phyloP scores from a whole-genome alignment of 208 protist genomes.

The Novymonas esmeraldas region DNA sequence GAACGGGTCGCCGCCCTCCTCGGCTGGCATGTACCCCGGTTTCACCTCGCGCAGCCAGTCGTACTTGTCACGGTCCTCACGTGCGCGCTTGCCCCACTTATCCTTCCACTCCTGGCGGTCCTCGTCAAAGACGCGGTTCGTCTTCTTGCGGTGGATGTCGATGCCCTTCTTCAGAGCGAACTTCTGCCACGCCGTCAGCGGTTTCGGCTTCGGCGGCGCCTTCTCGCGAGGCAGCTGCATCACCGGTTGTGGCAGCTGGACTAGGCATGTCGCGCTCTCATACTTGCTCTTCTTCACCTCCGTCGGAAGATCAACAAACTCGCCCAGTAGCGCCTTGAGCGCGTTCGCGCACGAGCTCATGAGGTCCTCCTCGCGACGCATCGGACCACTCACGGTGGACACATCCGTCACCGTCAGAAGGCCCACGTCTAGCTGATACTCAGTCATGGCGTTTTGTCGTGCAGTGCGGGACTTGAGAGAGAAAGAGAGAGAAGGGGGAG shows the following conservation, averaged over 20 bases:
- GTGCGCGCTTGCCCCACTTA: constrained; percentile 92
- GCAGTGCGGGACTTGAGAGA: not conserved
- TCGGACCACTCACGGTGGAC: constrained; percentile 82
- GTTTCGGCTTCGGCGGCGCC: constrained; percentile 87
- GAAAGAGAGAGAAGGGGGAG: not conserved
- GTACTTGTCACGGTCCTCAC: constrained; percentile 89
- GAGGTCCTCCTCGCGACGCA: constrained; percentile 80
- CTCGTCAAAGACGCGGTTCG: constrained; percentile 91
- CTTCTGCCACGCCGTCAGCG: constrained; percentile 93
- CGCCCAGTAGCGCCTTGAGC: constrained; percentile 71
- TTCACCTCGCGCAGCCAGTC: constrained; percentile 94
- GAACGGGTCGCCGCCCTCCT: constrained; percentile 93
- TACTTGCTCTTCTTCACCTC: constrained; percentile 83
- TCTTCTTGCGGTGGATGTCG: constrained; percentile 89
- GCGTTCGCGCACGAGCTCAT: constrained; percentile 61
- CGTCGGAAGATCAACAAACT: constrained; percentile 71
- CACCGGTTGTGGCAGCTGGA: constrained; percentile 83
- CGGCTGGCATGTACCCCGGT: constrained; percentile 78
- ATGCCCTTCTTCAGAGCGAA: constrained; percentile 94
- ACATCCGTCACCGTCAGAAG: constrained; percentile 81
- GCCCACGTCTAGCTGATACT: constrained; percentile 83
- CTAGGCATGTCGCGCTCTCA: constrained; percentile 59
- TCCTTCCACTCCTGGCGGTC: constrained; percentile 91
- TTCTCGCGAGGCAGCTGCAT: constrained; percentile 92
- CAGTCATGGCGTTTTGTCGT: constrained; percentile 43